Base-by-base conservation (phyloP, 805 yeast genomes). In the Saccharomyces paradoxus region DNA sequence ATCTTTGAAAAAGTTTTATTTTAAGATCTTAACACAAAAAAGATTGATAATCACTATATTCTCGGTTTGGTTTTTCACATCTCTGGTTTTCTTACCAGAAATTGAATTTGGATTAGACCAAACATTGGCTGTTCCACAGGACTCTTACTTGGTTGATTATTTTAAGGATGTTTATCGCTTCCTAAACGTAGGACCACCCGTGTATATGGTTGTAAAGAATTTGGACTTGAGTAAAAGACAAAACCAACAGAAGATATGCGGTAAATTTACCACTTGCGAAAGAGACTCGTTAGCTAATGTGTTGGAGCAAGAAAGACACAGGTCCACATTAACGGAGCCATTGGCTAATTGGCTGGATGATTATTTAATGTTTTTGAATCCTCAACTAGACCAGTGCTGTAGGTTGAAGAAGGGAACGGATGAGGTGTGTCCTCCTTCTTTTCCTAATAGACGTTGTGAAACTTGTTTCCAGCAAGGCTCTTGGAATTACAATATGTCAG, bases 271-370 rank as follows among this genome's bases (percentile, higher is more conserved):
- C 0, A 79, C 89, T 0, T 92, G 99, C 68, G 79, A 87, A 48
- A 83, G 86, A 60, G 82, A 74, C 61, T 92, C 97, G 0, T 66
- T 92, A 47, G 82, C 86, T 1, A 94, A 90, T 63, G 76, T 91
- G 7, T 68, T 92, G 47, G 96, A 90, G 61, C 91, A 89, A 67
- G 99, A 92, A 65, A 79, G 86, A 54, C 81, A 82, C 57, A 74
- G 96, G 37, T 75, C 84, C 0, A 84, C 86, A 2, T 77, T 92
- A 32, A 78, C 81, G 1, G 94, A 89, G 49, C 96, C 98, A 0
- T 80, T 89, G 1, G 84, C 97, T 0, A 86, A 87, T 60, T 92
- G 98, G 98, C 73, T 91, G 51, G 99, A 92, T 70, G 97, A 94
- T 66, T 92, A 82, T 64, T 75, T 92, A 57, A 78, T 84, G 41